These are phyloP conservation scores for Boletus vermiculosoides DNA, from an alignment of 768 basidiomycete genomes.

Conservation along the genomic window DNA sequence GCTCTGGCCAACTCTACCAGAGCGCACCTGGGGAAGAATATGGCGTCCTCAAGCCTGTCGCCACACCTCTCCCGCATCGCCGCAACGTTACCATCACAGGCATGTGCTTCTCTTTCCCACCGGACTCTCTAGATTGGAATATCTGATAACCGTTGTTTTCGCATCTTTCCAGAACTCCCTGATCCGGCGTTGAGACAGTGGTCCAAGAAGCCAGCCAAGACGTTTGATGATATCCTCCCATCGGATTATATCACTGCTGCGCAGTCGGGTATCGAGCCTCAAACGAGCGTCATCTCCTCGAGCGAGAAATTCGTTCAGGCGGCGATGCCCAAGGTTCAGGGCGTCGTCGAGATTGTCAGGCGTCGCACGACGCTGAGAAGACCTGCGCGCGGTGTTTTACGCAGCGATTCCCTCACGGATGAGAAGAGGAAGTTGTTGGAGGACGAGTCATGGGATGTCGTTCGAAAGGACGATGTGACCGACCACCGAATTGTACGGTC, in stretches of 20 bases:
- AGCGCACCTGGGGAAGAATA: slow-evolving; percentile 46
- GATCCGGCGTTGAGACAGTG: slow-evolving; percentile 28
- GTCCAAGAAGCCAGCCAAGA: slow-evolving; percentile 28
- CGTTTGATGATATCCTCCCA: slow-evolving; percentile 51
- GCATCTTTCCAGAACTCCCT: slow-evolving; percentile 17
- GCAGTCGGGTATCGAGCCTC: slow-evolving; percentile 16
- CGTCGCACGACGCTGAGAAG: slow-evolving; percentile 18
- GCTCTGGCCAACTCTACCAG: slow-evolving; percentile 43
- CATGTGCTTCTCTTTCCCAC: neutral
- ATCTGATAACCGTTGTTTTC: neutral
- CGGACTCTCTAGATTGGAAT: neutral
- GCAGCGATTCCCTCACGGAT: slow-evolving; percentile 12
- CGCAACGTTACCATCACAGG: slow-evolving; percentile 29
- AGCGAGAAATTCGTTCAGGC: slow-evolving; percentile 33
- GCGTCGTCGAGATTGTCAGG: slow-evolving; percentile 32
- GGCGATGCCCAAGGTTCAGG: slow-evolving; percentile 41
- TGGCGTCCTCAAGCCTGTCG: slow-evolving; percentile 42
- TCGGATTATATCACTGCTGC: slow-evolving; percentile 43
- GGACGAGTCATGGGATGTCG: slow-evolving; percentile 17
- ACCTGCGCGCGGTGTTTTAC: slow-evolving; percentile 5
- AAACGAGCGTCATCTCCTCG: slow-evolving; percentile 15
- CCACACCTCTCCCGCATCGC: slow-evolving; percentile 19
- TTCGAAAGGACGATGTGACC: slow-evolving; percentile 8
- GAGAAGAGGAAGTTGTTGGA: slow-evolving; percentile 24
- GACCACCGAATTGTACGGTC: slow-evolving; percentile 17